phyloP scores from a whole-genome alignment of 352 stramenopile genomes.

The Blastocystis sp. region DNA sequence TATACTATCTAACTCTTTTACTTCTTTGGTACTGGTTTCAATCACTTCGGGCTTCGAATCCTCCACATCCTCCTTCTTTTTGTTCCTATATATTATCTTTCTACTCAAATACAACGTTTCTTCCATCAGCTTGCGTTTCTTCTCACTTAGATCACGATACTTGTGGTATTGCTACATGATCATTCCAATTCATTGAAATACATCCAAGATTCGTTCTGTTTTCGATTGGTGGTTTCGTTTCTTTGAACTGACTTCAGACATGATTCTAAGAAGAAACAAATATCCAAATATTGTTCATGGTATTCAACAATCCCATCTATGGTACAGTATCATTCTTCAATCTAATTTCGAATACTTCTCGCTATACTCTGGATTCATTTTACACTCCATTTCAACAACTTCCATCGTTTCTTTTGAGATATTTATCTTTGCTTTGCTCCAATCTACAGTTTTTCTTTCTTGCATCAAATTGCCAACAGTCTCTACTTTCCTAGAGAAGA shows the following conservation, averaged over 20 bases:
- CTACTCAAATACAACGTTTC: background rate
- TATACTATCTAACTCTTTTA: background rate
- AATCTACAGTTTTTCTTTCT: background rate
- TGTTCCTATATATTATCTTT: background rate
- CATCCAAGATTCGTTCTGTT: background rate
- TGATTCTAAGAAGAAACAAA: too few species aligned
- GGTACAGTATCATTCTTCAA: too few species aligned
- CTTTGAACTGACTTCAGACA: too few species aligned
- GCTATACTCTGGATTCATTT: background rate
- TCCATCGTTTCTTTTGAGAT: background rate
- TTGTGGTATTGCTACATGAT: background rate
- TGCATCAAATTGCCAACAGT: background rate
- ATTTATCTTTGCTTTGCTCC: background rate
- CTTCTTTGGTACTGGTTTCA: background rate
- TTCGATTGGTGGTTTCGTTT: background rate
- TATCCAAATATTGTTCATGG: too few species aligned
- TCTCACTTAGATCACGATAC: background rate
- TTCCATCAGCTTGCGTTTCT: background rate
- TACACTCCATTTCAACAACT: background rate
- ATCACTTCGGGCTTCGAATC: background rate
- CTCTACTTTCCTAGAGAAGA: too few species aligned
- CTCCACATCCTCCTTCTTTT: background rate
- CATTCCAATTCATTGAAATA: background rate
- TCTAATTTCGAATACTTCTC: background rate
- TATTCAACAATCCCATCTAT: too few species aligned